A percentile compares a stretch with the other conserved stretches of the same genome.
These are phyloP conservation scores for Symbiodinium pilosum DNA, from an alignment of 73 alveolate genomes.

Conservation along the genomic window DNA sequence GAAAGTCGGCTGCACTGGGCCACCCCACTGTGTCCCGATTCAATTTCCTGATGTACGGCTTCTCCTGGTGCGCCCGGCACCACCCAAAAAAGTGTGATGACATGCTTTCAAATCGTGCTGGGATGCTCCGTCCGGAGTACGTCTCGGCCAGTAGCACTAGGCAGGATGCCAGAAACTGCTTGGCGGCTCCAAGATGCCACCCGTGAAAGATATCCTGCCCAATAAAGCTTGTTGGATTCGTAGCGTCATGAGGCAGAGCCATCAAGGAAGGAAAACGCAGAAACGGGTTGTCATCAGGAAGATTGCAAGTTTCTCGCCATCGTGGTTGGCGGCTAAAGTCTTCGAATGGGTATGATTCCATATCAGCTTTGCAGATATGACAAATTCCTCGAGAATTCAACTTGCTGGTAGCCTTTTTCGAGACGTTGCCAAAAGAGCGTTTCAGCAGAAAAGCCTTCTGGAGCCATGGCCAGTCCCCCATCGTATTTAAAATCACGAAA, in stretches of 20 bases:
- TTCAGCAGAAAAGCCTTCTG: not conserved
- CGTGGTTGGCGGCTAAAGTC: not conserved
- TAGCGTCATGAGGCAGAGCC: not conserved
- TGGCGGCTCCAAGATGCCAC: constrained; percentile 11
- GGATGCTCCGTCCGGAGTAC: not conserved
- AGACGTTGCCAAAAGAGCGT: not conserved
- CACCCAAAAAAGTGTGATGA: not conserved
- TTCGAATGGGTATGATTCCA: not conserved
- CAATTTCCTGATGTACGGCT: not conserved
- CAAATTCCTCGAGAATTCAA: not conserved
- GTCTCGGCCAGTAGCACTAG: not conserved
- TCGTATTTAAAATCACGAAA: not conserved
- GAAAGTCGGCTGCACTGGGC: not conserved
- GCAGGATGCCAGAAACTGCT: not conserved
- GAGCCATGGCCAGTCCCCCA: constrained; percentile 53
- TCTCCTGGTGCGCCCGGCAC: not conserved
- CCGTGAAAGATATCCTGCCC: constrained; percentile 21
- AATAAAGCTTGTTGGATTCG: not conserved
- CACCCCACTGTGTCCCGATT: not conserved
- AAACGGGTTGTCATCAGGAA: not conserved
- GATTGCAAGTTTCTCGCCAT: not conserved
- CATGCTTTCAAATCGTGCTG: not conserved
- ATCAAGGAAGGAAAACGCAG: not conserved
- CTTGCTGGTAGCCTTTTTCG: not conserved
- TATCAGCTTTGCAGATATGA: not conserved